Base-by-base conservation (phyloP, 139 green algal genomes). In the Closterium sp. region DNA sequence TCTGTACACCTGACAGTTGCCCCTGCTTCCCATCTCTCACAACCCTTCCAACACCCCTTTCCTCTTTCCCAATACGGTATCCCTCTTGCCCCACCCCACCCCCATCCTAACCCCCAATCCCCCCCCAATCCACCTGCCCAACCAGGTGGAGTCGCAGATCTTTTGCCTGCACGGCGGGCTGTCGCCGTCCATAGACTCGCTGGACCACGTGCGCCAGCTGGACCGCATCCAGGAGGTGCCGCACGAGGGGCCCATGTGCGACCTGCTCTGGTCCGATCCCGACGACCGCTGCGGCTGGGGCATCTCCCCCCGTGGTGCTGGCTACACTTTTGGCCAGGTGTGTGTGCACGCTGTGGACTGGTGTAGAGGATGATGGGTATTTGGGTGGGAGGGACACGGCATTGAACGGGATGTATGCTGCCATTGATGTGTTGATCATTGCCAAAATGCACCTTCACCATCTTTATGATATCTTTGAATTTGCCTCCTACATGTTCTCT, bases 81-180 rank as follows among this genome's bases (percentile, higher is more conserved):
- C 55, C 55, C 16, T 19, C 55, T 76, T 76, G 12, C 9, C 12
- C 55, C 55, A 76, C 55, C 16, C 55, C 23, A 28, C 55, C 55
- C 23, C 9, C 12, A n/a, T n/a, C n/a, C n/a, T n/a, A n/a, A n/a
- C n/a, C n/a, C n/a, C n/a, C n/a, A n/a, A n/a, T n/a, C n/a, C n/a
- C n/a, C n/a, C n/a, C n/a, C n/a, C n/a, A n/a, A n/a, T n/a, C n/a
- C n/a, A n/a, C 12, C 55, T 28, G 3, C 55, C 55, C 12, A 2
- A 76, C 33, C 35, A 92, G 86, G 90, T 92, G 90, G 90, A 93
- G 90, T 88, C 33, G 31, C 94, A 99, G 96, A 97, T 99, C 84
- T 99, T 99, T 94, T 99, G 97, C 94, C 95, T 99, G 86, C 98
- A 99, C 91, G 98, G 97, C 31, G 98, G 98, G 16, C 94, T 99